phyloP scores from a whole-genome alignment of 1,139 yeast species.

The Pneumocystis oryctolagi region DNA sequence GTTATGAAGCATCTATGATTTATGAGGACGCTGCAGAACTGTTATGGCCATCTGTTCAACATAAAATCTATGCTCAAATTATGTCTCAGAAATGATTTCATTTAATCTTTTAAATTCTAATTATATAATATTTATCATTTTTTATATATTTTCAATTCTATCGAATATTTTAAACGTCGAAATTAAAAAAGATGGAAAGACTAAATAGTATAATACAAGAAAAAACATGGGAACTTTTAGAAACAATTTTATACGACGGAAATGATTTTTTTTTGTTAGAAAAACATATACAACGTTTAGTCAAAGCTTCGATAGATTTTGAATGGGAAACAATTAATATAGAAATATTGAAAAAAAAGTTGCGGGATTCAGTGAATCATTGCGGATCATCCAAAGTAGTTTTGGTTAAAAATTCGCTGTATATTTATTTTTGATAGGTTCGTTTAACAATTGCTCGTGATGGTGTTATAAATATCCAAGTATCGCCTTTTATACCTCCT shows the following conservation, averaged over 20 bases:
- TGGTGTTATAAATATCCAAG: not conserved
- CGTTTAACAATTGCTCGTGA: not conserved
- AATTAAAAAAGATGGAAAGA: not conserved
- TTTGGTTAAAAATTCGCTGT: not conserved
- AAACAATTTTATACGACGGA: not conserved
- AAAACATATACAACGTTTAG: not conserved
- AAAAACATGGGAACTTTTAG: not conserved
- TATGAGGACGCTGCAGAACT: constrained; percentile 59
- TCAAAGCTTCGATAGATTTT: not conserved
- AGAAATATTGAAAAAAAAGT: not conserved
- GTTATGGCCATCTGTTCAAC: constrained; percentile 62
- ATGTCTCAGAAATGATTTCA: not conserved
- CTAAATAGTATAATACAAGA: not conserved
- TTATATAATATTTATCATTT: not conserved
- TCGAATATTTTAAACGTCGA: not conserved
- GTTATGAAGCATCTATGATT: constrained; percentile 80
- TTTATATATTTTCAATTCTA: not conserved
- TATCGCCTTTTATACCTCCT: not conserved
- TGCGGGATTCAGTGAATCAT: not conserved
- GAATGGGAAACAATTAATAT: not conserved
- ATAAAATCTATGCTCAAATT: constrained; percentile 52
- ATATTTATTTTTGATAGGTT: not conserved
- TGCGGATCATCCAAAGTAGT: not conserved
- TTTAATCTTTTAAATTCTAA: not conserved
- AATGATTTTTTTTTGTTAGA: not conserved